Percentiles rank a stretch among this genome's conserved stretches.
phyloP scores from a whole-genome alignment of 2,329 filamentous ascomycete genomes.

The Fusarium haematococcum region DNA sequence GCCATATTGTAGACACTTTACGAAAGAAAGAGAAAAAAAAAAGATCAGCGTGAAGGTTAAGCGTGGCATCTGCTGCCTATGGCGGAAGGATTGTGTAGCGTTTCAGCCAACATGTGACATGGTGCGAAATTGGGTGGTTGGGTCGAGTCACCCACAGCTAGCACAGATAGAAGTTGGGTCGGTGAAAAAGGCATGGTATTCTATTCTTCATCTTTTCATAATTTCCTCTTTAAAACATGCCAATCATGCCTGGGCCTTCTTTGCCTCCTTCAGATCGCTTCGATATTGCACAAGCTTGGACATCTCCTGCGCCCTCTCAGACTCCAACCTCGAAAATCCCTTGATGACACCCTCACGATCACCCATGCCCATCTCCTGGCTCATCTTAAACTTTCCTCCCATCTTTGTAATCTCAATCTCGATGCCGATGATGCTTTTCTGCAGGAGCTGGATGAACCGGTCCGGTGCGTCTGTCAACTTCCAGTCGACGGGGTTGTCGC shows the following conservation, averaged over 20 bases:
- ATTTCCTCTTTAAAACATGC: background rate
- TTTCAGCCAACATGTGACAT: background rate
- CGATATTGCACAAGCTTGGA: slow-evolving; percentile 49
- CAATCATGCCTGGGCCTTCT: slow-evolving; percentile 13
- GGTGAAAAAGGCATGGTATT: background rate
- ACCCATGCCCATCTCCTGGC: slow-evolving; percentile 66
- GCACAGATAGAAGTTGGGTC: background rate
- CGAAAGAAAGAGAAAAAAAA: too few relatives aligned
- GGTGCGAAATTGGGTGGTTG: background rate
- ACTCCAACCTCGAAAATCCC: slow-evolving; percentile 60
- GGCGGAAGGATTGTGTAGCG: background rate
- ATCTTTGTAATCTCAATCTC: slow-evolving; percentile 67
- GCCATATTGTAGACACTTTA: background rate
- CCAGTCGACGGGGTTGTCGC: slow-evolving; percentile 59
- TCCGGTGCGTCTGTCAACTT: slow-evolving; percentile 67
- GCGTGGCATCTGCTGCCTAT: background rate
- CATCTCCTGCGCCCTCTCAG: slow-evolving; percentile 48
- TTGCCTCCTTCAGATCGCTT: slow-evolving; percentile 42
- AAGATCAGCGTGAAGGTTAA: background rate
- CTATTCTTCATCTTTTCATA: background rate
- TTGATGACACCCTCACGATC: slow-evolving; percentile 68
- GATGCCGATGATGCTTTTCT: slow-evolving; percentile 70
- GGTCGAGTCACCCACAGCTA: background rate
- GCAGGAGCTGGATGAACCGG: slow-evolving; percentile 66
- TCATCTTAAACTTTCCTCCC: slow-evolving; percentile 76